Percentiles rank a stretch among this genome's conserved stretches.
Conservation (phyloP, 2,329 filamentous ascomycete species). For the Metarhizium album region DNA sequence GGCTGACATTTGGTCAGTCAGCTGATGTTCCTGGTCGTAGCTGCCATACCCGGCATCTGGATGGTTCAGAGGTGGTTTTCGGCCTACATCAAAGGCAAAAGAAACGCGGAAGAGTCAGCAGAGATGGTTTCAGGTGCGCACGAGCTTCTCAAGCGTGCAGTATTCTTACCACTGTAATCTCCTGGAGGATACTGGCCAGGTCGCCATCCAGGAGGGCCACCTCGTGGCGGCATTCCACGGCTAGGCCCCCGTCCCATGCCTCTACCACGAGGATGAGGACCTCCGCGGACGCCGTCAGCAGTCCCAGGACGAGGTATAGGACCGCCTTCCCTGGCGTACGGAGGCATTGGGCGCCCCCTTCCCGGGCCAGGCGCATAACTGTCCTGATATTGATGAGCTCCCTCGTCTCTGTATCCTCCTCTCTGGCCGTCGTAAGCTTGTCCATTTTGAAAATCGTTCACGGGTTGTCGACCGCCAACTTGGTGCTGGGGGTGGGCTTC, state of each 20-base stretch:
- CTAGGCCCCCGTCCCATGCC: slow-evolving; percentile 15
- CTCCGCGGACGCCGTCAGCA: slow-evolving; percentile 25
- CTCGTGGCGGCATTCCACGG: slow-evolving; percentile 11
- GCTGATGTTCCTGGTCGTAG: slow-evolving; percentile 19
- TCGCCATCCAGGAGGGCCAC: not conserved
- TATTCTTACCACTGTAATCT: slow-evolving; percentile 5
- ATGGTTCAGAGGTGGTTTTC: slow-evolving; percentile 10
- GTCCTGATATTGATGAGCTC: slow-evolving; percentile 27
- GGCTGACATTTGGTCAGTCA: slow-evolving; percentile 22
- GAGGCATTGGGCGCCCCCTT: slow-evolving; percentile 30
- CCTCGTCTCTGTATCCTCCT: slow-evolving; percentile 23
- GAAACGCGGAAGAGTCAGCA: not conserved
- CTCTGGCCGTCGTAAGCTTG: slow-evolving; percentile 36
- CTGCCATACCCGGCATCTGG: slow-evolving; percentile 13
- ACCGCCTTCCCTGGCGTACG: slow-evolving; percentile 35
- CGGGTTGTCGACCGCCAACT: slow-evolving; percentile 27
- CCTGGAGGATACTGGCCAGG: slow-evolving; percentile 4
- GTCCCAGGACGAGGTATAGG: slow-evolving; percentile 30
- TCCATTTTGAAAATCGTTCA: slow-evolving; percentile 35
- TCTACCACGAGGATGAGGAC: slow-evolving; percentile 26
- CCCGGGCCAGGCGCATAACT: slow-evolving; percentile 29
- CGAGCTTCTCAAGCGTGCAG: not conserved
- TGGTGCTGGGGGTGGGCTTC: slow-evolving; percentile 21
- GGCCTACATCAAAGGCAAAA: slow-evolving; percentile 13
- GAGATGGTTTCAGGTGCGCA: not conserved